Percentiles rank a stretch among this genome's conserved stretches.
Conservation (phyloP, 768 basidiomycete species). For the Tephrocybe sp. region DNA sequence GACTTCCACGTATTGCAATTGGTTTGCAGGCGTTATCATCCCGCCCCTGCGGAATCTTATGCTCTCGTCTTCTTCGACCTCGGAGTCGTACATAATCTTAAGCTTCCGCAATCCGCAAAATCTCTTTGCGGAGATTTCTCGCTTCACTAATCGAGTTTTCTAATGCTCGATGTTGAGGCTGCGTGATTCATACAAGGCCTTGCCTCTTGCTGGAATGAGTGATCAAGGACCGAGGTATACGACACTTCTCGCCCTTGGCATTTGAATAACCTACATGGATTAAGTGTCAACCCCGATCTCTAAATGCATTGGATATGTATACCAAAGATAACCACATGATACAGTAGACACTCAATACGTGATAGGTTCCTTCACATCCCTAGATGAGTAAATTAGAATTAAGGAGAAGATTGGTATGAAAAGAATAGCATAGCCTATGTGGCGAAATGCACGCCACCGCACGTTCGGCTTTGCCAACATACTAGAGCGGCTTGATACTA, state of each 20-base stretch:
- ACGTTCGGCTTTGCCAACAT: no score
- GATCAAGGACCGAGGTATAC: constrained; percentile 60
- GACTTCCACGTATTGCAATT: no score
- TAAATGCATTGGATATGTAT: no score
- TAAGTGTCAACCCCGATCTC: no score
- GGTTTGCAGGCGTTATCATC: no score
- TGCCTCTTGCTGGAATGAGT: constrained; percentile 55
- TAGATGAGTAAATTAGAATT: no score
- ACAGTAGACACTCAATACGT: constrained; percentile 63
- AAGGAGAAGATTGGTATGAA: no score
- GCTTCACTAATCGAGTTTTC: constrained; percentile 54
- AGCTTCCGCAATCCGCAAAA: constrained; percentile 58
- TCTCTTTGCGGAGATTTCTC: constrained; percentile 50
- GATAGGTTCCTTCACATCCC: constrained; percentile 72
- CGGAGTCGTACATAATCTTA: constrained; percentile 40
- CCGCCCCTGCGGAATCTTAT: background rate
- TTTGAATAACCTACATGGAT: constrained; percentile 52
- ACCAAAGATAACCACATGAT: constrained; percentile 64
- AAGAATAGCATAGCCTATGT: no score
- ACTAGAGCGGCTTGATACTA: no score
- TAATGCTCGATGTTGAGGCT: constrained; percentile 64
- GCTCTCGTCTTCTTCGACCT: constrained; percentile 8
- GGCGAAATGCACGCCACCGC: no score
- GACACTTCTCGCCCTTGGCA: constrained; percentile 66
- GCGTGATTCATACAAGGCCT: constrained; percentile 52